Evolutionary conservation across 2,329 filamentous ascomycete genomes (phyloP).

Genomic region (Didymellaceae sp.): DNA sequence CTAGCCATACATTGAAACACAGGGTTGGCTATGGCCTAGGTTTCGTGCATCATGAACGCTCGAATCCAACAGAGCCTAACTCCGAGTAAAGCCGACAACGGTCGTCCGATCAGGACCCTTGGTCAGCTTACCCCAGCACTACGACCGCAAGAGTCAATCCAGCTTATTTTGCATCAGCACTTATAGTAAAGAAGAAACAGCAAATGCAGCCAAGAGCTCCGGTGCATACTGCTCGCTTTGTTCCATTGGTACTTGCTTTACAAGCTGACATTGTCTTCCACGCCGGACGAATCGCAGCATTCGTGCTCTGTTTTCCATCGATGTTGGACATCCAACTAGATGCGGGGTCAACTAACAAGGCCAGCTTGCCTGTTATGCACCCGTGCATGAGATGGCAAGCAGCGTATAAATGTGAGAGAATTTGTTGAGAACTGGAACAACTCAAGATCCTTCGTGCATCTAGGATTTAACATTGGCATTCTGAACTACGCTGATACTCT

Average conservation of each 20-base stretch:
- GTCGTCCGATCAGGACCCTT: too few species aligned
- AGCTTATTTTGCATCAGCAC: conserved; percentile 6
- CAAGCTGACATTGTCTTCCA: conserved; percentile 1
- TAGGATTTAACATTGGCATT: neutral
- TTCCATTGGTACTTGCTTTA: neutral
- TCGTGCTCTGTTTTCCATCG: too few species aligned
- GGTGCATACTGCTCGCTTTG: neutral
- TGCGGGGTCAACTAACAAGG: conserved; percentile 1
- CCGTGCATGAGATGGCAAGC: neutral
- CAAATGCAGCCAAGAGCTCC: too few species aligned
- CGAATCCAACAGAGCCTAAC: too few species aligned
- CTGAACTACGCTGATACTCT: neutral
- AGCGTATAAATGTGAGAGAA: neutral
- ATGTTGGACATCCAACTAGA: neutral
- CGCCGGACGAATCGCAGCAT: neutral
- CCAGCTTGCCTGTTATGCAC: neutral
- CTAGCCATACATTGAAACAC: too few species aligned
- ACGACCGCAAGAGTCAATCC: neutral
- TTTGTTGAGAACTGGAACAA: too few species aligned
- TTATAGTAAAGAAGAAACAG: neutral
- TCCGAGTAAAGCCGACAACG: too few species aligned
- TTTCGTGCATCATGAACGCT: too few species aligned
- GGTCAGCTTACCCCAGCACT: conserved; percentile 9
- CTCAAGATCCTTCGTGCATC: neutral
- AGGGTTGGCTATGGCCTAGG: too few species aligned